A percentile compares a stretch with the other conserved stretches of the same genome.
phyloP scores from a whole-genome alignment of 805 yeast genomes.

The Kodamaea lidongshanica region DNA sequence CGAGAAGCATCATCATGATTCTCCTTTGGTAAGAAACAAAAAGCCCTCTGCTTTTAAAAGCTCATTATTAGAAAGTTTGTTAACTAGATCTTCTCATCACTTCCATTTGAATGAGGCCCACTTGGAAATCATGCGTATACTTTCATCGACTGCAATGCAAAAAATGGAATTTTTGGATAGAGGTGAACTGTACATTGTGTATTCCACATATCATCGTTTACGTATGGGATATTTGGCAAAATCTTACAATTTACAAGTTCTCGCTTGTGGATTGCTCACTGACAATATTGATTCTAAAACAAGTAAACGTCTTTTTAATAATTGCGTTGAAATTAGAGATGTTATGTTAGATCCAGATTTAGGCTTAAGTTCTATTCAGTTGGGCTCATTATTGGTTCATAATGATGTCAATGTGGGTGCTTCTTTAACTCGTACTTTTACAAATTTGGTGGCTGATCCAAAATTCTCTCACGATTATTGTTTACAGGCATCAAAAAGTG shows the following conservation, averaged over 20 bases:
- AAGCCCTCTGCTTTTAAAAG: too few relatives aligned
- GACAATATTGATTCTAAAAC: constrained; percentile 40
- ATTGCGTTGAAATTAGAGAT: constrained; percentile 46
- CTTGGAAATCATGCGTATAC: constrained; percentile 14
- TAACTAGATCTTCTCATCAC: too few relatives aligned
- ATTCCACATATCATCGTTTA: constrained; percentile 44
- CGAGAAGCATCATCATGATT: too few relatives aligned
- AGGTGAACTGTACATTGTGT: constrained; percentile 51
- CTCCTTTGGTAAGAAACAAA: too few relatives aligned
- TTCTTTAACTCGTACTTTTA: constrained; percentile 37
- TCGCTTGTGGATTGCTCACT: constrained; percentile 48
- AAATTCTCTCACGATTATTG: constrained; percentile 44
- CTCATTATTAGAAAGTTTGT: too few relatives aligned
- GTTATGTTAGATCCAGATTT: constrained; percentile 49
- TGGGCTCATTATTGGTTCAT: constrained; percentile 50
- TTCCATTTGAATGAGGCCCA: too few relatives aligned
- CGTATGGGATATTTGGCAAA: constrained; percentile 50
- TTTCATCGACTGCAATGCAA: constrained; percentile 30
- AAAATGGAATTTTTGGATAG: constrained; percentile 47
- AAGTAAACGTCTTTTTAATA: constrained; percentile 42
- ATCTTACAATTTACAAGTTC: constrained; percentile 51
- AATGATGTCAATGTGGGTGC: constrained; percentile 35
- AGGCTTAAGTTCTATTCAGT: constrained; percentile 45
- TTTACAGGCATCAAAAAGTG: constrained; percentile 45
- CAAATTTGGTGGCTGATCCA: constrained; percentile 52